Percentiles rank a stretch among this genome's conserved stretches.
Evolutionary conservation across 2,329 filamentous ascomycete genomes (phyloP).

Genomic region (Penicillium sclerotigenum): DNA sequence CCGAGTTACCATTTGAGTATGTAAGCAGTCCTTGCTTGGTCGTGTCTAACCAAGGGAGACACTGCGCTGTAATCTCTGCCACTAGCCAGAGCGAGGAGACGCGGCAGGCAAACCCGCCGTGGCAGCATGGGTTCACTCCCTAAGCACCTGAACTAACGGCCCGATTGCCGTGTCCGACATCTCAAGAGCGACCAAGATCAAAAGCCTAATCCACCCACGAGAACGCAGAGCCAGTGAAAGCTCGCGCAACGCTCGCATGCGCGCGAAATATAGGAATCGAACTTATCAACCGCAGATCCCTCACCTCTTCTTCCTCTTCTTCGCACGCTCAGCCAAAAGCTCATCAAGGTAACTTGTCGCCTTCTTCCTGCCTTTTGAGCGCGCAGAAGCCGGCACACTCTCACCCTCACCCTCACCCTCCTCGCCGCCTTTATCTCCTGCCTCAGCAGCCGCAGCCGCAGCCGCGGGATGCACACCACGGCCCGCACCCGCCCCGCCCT

Average conservation of each 20-base stretch:
- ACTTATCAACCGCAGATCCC: background rate
- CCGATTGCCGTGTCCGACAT: background rate
- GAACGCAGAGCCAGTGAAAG: background rate
- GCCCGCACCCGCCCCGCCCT: conserved; percentile 1
- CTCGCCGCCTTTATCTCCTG: conserved; percentile 1
- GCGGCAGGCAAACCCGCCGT: background rate
- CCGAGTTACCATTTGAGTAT: background rate
- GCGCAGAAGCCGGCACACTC: conserved; percentile 8
- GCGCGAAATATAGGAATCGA: background rate
- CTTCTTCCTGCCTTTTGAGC: conserved; percentile 37
- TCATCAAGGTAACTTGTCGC: conserved; percentile 55
- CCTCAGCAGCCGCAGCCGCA: background rate
- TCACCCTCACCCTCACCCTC: conserved; percentile 6
- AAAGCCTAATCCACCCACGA: background rate
- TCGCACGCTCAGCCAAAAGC: conserved; percentile 45
- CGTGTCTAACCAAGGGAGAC: background rate
- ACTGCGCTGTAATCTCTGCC: background rate
- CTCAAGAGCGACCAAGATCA: background rate
- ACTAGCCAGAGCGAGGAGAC: background rate
- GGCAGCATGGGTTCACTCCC: background rate
- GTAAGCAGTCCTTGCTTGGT: background rate
- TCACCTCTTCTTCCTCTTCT: conserved; percentile 50
- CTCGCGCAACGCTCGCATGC: background rate
- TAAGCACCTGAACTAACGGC: background rate
- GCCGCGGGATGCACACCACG: conserved; percentile 2